phyloP scores from a whole-genome alignment of 331 rosid genomes.

The Quercus phellos region DNA sequence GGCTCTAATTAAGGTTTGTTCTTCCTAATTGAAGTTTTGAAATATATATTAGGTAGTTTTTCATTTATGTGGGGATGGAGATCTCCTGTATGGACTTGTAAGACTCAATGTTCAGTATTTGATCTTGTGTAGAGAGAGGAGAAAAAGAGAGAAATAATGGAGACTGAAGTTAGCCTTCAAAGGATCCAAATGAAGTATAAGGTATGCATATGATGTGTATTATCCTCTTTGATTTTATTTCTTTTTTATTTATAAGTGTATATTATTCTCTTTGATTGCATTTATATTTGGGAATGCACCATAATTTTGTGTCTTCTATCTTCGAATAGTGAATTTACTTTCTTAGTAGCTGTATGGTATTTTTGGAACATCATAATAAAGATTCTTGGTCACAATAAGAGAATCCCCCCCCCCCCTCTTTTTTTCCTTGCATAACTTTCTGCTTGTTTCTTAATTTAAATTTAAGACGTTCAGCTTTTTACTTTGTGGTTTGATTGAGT shows the following conservation, averaged over 20 bases:
- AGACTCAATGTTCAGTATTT: conserved; percentile 24
- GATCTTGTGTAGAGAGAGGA: conserved; percentile 71
- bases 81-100: background rate
- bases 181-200: conserved; percentile 91
- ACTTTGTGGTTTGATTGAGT: background rate
- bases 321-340: background rate
- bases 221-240: background rate
- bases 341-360: background rate
- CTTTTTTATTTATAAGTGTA: too few relatives aligned
- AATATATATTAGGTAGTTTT: conserved; percentile 16
- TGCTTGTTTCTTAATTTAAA: too few relatives aligned
- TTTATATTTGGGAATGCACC: background rate
- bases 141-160: conserved; percentile 84
- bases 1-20: conserved; percentile 78
- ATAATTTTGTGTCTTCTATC: background rate
- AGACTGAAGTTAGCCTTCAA: conserved; percentile 83
- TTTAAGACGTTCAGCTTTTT: background rate
- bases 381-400: background rate
- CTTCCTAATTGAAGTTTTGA: conserved; percentile 19
- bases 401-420: too few relatives aligned
- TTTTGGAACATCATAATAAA: background rate
- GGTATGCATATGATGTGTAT: conserved; percentile 36
- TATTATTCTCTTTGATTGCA: background rate
- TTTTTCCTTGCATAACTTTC: too few relatives aligned
- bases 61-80: conserved; percentile 2